phyloP scores from a whole-genome alignment of 2,329 filamentous ascomycete species.

The Fusarium camptoceras region DNA sequence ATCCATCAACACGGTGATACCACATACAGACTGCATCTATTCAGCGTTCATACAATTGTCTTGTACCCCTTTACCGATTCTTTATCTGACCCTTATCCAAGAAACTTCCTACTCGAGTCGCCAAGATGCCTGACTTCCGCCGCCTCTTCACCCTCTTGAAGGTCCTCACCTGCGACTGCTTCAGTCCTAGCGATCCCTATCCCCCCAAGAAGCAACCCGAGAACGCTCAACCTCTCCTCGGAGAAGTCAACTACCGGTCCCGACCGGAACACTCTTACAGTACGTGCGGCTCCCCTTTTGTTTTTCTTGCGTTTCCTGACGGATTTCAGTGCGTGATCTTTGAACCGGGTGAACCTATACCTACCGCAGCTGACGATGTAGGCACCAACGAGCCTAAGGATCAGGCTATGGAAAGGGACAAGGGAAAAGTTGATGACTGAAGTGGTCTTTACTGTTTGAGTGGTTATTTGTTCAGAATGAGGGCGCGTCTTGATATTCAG shows the following conservation, averaged over 20 bases:
- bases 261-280: background rate
- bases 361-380: background rate
- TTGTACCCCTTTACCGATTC: background rate
- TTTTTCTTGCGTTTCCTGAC: background rate
- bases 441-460: background rate
- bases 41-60: background rate
- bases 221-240: background rate
- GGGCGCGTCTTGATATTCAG: no score
- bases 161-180: conserved; percentile 14
- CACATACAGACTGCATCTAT: background rate
- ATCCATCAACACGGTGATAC: background rate
- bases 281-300: background rate
- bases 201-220: background rate
- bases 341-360: background rate
- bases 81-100: no score
- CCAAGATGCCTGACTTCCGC: conserved; percentile 36
- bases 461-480: background rate
- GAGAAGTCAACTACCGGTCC: background rate
- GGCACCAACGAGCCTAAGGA: background rate
- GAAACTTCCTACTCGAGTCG: background rate
- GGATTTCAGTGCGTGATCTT: background rate
- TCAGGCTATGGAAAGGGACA: background rate
- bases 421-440: fast-evolving
- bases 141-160: conserved; percentile 15
- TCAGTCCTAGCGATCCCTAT: background rate